A percentile compares a stretch with the other conserved stretches of the same genome.
Conservation (phyloP, 2,329 filamentous ascomycete genomes). For the Diplodia mutila region DNA sequence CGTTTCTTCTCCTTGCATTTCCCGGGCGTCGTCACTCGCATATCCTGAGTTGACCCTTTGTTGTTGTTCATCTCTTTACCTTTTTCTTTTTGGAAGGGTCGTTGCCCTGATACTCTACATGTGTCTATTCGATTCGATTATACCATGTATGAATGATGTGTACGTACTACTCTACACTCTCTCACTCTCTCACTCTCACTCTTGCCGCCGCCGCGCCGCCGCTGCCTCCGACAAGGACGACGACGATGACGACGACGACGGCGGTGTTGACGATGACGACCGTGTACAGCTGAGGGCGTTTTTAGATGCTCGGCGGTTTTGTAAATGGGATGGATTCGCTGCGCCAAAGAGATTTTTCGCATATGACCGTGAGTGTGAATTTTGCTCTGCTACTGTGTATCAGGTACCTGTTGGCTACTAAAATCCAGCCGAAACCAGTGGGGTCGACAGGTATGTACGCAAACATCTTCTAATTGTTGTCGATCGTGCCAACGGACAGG, state of each 20-base stretch:
- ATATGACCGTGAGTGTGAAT: background rate
- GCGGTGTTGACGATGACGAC: background rate
- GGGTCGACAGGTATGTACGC: background rate
- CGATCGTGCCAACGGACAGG: background rate
- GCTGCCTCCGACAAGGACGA: too few relatives aligned
- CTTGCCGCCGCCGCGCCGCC: too few relatives aligned
- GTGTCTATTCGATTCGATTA: background rate
- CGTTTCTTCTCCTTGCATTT: background rate
- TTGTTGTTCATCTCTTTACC: too few relatives aligned
- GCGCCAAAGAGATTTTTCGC: background rate
- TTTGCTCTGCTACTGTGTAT: background rate
- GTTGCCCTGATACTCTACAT: slow-evolving; percentile 2
- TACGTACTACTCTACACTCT: slow-evolving; percentile 5
- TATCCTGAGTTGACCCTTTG: background rate
- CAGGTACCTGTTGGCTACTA: background rate
- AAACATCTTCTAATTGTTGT: background rate
- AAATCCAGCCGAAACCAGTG: background rate
- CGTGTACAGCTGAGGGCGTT: background rate
- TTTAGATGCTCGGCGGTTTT: background rate
- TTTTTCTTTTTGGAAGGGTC: background rate
- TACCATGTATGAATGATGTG: slow-evolving; percentile 17
- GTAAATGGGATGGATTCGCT: background rate
- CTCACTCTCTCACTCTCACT: background rate
- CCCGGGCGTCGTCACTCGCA: background rate
- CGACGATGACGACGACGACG: background rate